Conservation (phyloP, 352 stramenopile genomes). For the Pythium scleroteichum region DNA sequence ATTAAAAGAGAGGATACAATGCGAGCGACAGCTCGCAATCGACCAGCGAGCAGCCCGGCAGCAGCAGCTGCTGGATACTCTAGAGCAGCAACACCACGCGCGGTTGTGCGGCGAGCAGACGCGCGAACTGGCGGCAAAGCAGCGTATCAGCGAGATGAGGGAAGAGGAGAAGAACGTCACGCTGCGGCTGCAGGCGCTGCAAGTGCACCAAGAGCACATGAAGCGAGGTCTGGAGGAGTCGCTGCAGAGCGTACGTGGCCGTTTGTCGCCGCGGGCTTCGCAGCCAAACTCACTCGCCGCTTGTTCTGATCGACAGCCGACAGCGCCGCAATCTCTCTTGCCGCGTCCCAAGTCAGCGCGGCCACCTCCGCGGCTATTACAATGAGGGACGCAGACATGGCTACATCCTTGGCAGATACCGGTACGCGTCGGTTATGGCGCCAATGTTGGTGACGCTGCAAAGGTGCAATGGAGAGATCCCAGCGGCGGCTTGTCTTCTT, state of each 20-base stretch:
- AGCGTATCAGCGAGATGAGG: slow-evolving; percentile 44
- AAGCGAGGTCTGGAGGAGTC: slow-evolving; percentile 22
- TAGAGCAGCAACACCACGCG: slow-evolving; percentile 41
- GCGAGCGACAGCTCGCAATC: slow-evolving; percentile 40
- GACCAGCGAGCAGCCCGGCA: slow-evolving; percentile 40
- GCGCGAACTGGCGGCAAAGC: slow-evolving; percentile 40
- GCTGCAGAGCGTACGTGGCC: slow-evolving; percentile 15
- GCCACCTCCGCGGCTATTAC: background rate
- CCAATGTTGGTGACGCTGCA: slow-evolving; percentile 5
- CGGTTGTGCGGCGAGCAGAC: slow-evolving; percentile 40
- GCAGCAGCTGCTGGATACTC: slow-evolving; percentile 38
- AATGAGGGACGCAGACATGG: slow-evolving; percentile 11
- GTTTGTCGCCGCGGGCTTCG: background rate
- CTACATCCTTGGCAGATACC: slow-evolving; percentile 8
- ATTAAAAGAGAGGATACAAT: slow-evolving; percentile 51
- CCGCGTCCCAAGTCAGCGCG: slow-evolving; percentile 12
- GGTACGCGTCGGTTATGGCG: slow-evolving; percentile 21
- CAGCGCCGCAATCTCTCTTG: background rate
- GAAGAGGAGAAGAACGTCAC: slow-evolving; percentile 59
- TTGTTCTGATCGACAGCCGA: background rate
- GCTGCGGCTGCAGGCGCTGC: slow-evolving; percentile 54
- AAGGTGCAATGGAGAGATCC: slow-evolving; percentile 8
- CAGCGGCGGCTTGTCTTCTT: slow-evolving; percentile 25
- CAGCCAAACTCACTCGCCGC: background rate
- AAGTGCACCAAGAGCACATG: slow-evolving; percentile 56